Percentiles rank a stretch among this genome's conserved stretches.
These are phyloP conservation scores for Mycena rebaudengoi DNA, from an alignment of 768 basidiomycete genomes.

Conservation along the genomic window DNA sequence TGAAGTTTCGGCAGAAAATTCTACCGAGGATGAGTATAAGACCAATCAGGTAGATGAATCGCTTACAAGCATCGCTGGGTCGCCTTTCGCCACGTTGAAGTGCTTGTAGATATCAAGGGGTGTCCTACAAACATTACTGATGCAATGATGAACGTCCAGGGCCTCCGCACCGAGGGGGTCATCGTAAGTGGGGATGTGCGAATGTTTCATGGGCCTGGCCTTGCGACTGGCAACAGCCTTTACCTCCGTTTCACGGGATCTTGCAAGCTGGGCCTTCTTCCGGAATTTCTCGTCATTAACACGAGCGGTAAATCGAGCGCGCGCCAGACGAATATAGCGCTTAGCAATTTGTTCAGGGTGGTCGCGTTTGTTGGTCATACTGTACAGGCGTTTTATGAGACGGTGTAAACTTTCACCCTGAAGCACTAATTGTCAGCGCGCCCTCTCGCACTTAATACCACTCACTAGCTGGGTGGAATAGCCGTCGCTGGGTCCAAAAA, in stretches of 20 bases:
- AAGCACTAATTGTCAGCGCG: background rate
- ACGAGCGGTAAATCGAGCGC: background rate
- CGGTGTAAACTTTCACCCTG: slow-evolving; percentile 55
- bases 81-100: slow-evolving; percentile 18
- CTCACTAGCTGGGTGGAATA: slow-evolving; percentile 31
- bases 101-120: slow-evolving; percentile 31
- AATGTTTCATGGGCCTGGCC: too few relatives aligned
- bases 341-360: slow-evolving; percentile 39
- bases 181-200: background rate
- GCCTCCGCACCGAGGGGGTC: slow-evolving; percentile 2
- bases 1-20: slow-evolving; percentile 43
- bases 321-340: slow-evolving; percentile 11
- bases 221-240: slow-evolving; percentile 17
- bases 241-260: background rate
- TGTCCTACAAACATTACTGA: slow-evolving; percentile 28
- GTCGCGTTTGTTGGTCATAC: slow-evolving; percentile 44
- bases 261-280: background rate
- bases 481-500: slow-evolving; percentile 32
- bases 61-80: slow-evolving; percentile 32
- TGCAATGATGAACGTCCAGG: slow-evolving; percentile 21
- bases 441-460: background rate
- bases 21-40: slow-evolving; percentile 21
- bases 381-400: slow-evolving; percentile 46
- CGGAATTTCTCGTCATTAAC: background rate
- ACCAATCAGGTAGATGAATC: slow-evolving; percentile 4